Conservation (phyloP, 2,329 filamentous ascomycete genomes). For the Akanthomyces muscarius region DNA sequence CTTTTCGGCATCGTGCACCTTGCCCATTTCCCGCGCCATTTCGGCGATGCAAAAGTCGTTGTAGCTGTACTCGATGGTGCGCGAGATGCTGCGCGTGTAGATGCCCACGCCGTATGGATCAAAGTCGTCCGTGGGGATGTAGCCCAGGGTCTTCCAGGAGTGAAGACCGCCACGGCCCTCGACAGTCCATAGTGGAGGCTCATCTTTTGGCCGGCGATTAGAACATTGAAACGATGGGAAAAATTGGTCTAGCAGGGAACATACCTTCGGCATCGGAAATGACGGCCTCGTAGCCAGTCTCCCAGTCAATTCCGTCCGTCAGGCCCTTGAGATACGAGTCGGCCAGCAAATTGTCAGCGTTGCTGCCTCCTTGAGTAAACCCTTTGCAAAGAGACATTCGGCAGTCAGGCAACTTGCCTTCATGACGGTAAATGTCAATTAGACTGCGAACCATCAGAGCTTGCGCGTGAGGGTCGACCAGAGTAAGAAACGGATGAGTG, state of each 20-base stretch:
- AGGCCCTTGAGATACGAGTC: slow-evolving; percentile 71
- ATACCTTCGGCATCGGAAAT: slow-evolving; percentile 65
- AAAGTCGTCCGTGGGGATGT: slow-evolving; percentile 66
- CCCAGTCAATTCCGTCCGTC: slow-evolving; percentile 61
- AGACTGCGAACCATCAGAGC: slow-evolving; percentile 66
- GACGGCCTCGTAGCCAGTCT: slow-evolving; percentile 66
- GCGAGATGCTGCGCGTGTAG: slow-evolving; percentile 64
- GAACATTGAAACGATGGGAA: slow-evolving; percentile 21
- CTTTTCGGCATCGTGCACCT: slow-evolving; percentile 49
- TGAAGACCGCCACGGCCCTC: slow-evolving; percentile 68
- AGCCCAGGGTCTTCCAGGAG: slow-evolving; percentile 68
- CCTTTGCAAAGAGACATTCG: slow-evolving; percentile 74
- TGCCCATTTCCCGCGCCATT: slow-evolving; percentile 56
- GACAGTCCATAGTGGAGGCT: slow-evolving; percentile 59
- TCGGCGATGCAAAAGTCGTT: slow-evolving; percentile 69
- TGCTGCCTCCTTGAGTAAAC: slow-evolving; percentile 72
- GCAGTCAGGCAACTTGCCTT: slow-evolving; percentile 69
- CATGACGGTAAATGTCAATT: slow-evolving; percentile 67
- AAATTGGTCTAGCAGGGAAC: slow-evolving; percentile 49
- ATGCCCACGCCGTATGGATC: slow-evolving; percentile 61
- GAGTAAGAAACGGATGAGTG: slow-evolving; percentile 66
- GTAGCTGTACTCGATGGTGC: slow-evolving; percentile 77
- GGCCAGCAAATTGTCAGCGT: slow-evolving; percentile 67
- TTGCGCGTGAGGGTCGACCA: slow-evolving; percentile 65
- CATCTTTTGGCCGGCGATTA: slow-evolving; percentile 26